A percentile compares a stretch with the other conserved stretches of the same genome.
These are phyloP conservation scores for Fraxinus xanthoxyloides DNA, from an alignment of 305 asterid species.

Conservation along the genomic window DNA sequence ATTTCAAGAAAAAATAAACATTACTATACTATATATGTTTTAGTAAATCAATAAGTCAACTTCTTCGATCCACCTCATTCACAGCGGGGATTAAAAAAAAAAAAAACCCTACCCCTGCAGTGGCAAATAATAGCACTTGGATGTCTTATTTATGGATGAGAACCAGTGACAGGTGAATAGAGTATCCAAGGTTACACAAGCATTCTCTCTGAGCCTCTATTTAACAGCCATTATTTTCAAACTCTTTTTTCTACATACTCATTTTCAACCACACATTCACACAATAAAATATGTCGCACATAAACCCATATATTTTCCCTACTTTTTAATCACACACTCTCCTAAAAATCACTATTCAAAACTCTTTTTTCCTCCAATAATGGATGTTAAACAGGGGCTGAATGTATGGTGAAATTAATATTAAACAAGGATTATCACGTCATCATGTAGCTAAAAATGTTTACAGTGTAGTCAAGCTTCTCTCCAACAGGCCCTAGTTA, in stretches of 20 bases:
- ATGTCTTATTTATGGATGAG: not conserved
- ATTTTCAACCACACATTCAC: no score
- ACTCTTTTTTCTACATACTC: no score
- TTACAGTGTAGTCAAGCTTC: not conserved
- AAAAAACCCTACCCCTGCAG: not conserved
- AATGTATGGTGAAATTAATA: not conserved
- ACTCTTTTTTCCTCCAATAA: no score
- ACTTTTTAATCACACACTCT: not conserved
- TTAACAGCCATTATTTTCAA: no score
- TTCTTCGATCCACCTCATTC: not conserved
- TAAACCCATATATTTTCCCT: no score
- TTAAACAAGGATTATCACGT: not conserved
- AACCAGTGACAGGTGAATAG: not conserved
- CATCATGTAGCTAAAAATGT: not conserved
- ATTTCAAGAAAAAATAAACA: not conserved
- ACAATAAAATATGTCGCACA: no score
- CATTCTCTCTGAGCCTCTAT: not conserved
- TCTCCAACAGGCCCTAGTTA: not conserved
- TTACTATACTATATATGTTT: not conserved
- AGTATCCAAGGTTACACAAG: constrained; percentile 7
- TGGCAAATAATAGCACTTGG: not conserved
- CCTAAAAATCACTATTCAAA: no score
- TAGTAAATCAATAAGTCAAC: not conserved
- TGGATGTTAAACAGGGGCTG: not conserved
- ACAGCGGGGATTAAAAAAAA: not conserved